Percentiles rank a stretch among this genome's conserved stretches.
phyloP scores from a whole-genome alignment of 768 basidiomycete genomes.

The Amylocystis lapponica region DNA sequence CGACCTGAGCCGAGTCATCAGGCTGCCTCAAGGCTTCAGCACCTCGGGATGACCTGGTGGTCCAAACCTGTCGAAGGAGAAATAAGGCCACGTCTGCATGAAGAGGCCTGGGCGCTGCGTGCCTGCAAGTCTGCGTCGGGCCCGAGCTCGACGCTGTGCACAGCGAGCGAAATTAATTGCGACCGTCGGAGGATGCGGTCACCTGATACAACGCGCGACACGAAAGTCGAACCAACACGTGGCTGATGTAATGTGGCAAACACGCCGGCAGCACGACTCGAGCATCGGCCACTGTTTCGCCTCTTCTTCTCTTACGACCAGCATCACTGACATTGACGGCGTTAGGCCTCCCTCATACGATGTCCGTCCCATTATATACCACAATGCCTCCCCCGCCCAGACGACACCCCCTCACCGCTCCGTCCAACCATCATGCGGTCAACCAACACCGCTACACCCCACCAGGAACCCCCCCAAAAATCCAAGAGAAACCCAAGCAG shows the following conservation, averaged over 20 bases:
- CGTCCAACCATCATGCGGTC: conserved; percentile 16
- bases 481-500: conserved; percentile 8
- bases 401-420: conserved; percentile 22
- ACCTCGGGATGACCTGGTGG: too few species aligned
- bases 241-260: conserved; percentile 14
- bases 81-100: neutral
- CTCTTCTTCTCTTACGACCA: conserved; percentile 3
- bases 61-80: neutral
- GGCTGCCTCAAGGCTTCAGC: too few species aligned
- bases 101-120: neutral
- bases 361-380: conserved; percentile 17
- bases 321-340: conserved; percentile 18
- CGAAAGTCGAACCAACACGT: conserved; percentile 20
- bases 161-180: neutral
- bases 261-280: conserved; percentile 13
- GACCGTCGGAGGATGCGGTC: conserved; percentile 14
- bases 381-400: conserved; percentile 19
- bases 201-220: conserved; percentile 17
- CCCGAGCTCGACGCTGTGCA: neutral
- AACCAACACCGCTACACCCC: conserved; percentile 12
- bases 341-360: conserved; percentile 23
- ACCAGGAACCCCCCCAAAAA: conserved; percentile 13
- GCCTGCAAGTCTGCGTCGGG: neutral
- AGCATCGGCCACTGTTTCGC: neutral
- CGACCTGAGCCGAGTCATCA: too few species aligned